Base-by-base conservation (phyloP, 192 early-diverging fungal species). In the Chytriomyces sp. region DNA sequence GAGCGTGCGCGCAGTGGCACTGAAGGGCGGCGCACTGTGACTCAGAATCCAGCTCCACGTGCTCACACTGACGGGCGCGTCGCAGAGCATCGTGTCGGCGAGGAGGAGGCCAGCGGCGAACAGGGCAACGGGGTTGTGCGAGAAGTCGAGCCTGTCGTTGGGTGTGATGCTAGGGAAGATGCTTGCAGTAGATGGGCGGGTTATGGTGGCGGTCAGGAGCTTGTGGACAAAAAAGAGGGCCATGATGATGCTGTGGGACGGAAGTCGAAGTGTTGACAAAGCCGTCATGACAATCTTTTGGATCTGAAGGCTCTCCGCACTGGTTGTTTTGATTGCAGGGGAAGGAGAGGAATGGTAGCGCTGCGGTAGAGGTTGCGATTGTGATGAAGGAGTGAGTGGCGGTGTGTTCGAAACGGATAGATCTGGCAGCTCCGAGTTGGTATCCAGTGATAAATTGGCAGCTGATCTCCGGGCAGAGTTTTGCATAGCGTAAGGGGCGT, bases 241-340 rank as follows among this genome's bases (percentile, higher is more conserved):
- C 25, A 68, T 17, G 3, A 68, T 52, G 44, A 68, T 57, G 0
- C 26, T 55, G 54, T 68, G 66, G 1, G 66, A 68, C 32, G 66
- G 66, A 5, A 68, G 25, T 2, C 54, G 49, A 25, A 68, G 54
- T 36, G 66, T 56, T 3, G 53, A 30, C 4, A 68, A 56, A 1
- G 66, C 26, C 26, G 66, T 68, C 49, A 56, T 36, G 1, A 56
- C 66, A 25, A 68, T 68, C 34, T 53, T 68, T 39, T 68, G 66
- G 44, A 68, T 68, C 32, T 68, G 49, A 12, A 52, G 17, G 17
- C n/a, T 14, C 36, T 68, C 52, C 3, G 60, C 22, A 22, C 17
- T n/a, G 22, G 44, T 49, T 2, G 1, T 49, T 49, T 22, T 49
- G 44, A 49, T 49, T 0, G 44, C 14, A n/a, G 14, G 44, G 2